phyloP scores from a whole-genome alignment of 306 rosid genomes.

The Sicyos edulis region DNA sequence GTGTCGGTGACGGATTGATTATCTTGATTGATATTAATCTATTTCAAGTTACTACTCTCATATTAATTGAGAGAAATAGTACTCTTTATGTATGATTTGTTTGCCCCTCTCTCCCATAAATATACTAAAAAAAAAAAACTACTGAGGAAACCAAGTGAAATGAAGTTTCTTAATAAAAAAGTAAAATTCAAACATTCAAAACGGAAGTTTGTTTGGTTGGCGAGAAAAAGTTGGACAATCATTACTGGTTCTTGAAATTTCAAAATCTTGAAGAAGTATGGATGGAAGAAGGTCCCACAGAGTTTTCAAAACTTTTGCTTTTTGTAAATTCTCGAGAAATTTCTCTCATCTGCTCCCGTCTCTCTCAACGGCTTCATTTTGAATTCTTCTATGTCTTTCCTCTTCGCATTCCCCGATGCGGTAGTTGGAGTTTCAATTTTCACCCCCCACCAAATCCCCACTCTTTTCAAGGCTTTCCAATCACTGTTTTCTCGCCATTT shows the following conservation, averaged over 20 bases:
- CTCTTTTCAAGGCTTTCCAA: neutral
- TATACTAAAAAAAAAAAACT: too few species aligned
- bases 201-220: neutral
- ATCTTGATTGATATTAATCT: too few species aligned
- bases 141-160: too few species aligned
- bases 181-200: neutral
- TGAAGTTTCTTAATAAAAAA: too few species aligned
- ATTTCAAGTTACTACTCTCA: too few species aligned
- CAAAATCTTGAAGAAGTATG: slow-evolving; percentile 3
- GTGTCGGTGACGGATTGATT: too few species aligned
- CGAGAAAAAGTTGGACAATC: slow-evolving; percentile 8
- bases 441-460: neutral
- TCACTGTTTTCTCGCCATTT: neutral
- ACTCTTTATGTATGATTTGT: too few species aligned
- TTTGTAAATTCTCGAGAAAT: slow-evolving; percentile 4
- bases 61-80: too few species aligned
- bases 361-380: slow-evolving; percentile 23
- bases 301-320: neutral
- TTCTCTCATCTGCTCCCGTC: neutral
- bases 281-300: slow-evolving; percentile 9
- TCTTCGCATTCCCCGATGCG: neutral
- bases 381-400: neutral
- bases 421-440: slow-evolving; percentile 1
- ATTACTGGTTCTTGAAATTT: neutral
- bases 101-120: too few species aligned